Percentiles rank a stretch among this genome's conserved stretches.
Conservation (phyloP, 192 early-diverging fungal genomes). For the Phycomyces blakesleeanus region DNA sequence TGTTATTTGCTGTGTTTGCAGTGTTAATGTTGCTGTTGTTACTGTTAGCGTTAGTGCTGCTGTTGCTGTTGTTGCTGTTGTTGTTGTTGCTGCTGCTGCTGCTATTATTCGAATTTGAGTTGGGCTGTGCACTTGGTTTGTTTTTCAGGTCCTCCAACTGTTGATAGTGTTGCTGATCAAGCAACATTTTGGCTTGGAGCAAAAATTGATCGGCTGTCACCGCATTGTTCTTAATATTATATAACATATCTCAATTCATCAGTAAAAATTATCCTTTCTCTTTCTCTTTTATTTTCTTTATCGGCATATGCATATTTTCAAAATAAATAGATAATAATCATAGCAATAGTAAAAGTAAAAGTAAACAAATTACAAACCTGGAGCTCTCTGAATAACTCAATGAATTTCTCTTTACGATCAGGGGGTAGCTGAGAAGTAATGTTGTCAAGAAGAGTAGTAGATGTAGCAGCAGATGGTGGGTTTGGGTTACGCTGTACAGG, state of each 20-base stretch:
- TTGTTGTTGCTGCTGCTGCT: not conserved
- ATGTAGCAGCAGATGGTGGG: not conserved
- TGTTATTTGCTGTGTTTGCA: not conserved
- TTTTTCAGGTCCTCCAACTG: constrained; percentile 43
- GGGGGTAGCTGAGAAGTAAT: constrained; percentile 23
- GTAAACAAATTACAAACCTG: constrained; percentile 11
- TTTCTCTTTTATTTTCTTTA: not conserved
- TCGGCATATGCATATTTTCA: no score
- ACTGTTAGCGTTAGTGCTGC: not conserved
- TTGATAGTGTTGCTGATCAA: constrained; percentile 43
- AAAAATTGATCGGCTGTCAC: constrained; percentile 43
- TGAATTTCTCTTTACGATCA: constrained; percentile 22
- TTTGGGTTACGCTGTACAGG: not conserved
- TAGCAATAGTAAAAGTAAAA: not conserved
- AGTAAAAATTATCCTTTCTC: no score
- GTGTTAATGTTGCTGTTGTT: not conserved
- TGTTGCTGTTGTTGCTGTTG: not conserved
- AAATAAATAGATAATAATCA: no score
- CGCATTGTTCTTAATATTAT: constrained; percentile 27
- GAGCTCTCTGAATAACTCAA: constrained; percentile 21
- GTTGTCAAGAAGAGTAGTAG: constrained; percentile 23
- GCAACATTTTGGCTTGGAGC: constrained; percentile 29
- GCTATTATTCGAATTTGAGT: not conserved
- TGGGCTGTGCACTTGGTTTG: constrained; percentile 16
- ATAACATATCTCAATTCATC: not conserved